Evolutionary conservation across 78 protist species (phyloP), one percentile per base, ranked within the genome.

Genomic region (Polysphondylium violaceum): DNA sequence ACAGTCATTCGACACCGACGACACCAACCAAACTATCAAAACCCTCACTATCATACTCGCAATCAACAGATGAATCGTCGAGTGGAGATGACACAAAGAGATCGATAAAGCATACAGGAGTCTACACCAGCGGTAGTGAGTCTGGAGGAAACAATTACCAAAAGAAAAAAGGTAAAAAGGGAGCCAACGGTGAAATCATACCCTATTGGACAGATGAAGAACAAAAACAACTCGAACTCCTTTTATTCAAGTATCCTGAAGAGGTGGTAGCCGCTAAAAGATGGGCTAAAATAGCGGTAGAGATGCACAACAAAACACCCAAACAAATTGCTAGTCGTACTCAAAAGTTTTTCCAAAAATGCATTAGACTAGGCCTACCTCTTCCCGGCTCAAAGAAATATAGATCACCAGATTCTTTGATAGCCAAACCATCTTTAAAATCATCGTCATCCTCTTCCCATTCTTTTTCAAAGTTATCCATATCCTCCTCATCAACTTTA

Each of bases 281-380:
- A 40, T 91, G 76, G 86, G 16, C 61, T 21, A 91, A 91, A 47
- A 91, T 91, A 17, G 74, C 95, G 27, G 29, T 43, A 33, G 76
- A 8, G 27, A 6, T 91, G 2, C 67, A 60, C 0, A 60, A 35
- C 29, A 74, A 90, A 56, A 91, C 88, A 40, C 89, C 86, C 17
- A 51, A 53, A 41, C 95, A 91, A 59, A 78, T 89, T n/a, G 95
- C 88, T 2, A 79, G 91, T 81, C 43, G 95, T 19, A 65, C 85
- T 19, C 95, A 91, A 69, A 91, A 91, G 50, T 91, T 50, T 44
- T 91, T 91, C 50, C 61, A 58, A 16, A 77, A 91, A 53, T 60
- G 78, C n/a, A 50, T 55, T 29, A 67, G 31, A 41, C n/a, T 60
- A 1, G 91, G 91, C 23, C n/a, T 69, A 59, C 59, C 65, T 29